Percentiles rank a stretch among this genome's conserved stretches.
Evolutionary conservation across 257 asterid species (phyloP).

Genomic region (Nicotiana otophora): DNA sequence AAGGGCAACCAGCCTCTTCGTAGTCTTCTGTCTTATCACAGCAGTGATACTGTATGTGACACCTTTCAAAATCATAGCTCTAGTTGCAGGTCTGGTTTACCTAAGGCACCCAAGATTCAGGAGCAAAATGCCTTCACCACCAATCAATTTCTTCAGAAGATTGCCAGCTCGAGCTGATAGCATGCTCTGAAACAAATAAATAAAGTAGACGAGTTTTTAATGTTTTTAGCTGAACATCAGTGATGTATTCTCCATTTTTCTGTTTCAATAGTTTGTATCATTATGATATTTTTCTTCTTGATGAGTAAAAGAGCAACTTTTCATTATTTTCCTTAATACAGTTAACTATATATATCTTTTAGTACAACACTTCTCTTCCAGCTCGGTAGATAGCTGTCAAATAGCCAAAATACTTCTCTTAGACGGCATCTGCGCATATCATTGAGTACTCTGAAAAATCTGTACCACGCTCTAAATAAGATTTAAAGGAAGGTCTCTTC

Average conservation of each 20-base stretch:
- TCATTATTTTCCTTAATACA: too few species aligned
- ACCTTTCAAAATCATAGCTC: constrained; percentile 29
- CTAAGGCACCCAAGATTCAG: constrained; percentile 42
- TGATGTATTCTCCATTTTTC: neutral
- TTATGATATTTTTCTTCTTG: neutral
- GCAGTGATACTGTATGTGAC: constrained; percentile 31
- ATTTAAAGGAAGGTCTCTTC: too few species aligned
- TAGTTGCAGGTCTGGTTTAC: constrained; percentile 18
- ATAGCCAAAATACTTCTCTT: too few species aligned
- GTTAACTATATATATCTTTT: too few species aligned
- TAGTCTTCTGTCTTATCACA: constrained; percentile 29
- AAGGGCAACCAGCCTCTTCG: constrained; percentile 38
- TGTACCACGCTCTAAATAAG: too few species aligned
- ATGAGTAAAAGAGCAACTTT: too few species aligned
- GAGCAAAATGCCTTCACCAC: constrained; percentile 37
- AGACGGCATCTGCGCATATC: too few species aligned
- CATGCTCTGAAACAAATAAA: constrained; percentile 19
- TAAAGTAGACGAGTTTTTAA: neutral
- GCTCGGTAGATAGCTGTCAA: too few species aligned
- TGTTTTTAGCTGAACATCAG: neutral
- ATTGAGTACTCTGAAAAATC: too few species aligned
- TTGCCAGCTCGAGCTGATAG: constrained; percentile 41
- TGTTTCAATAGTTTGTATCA: neutral
- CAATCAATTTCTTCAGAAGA: constrained; percentile 39
- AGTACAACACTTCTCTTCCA: too few species aligned